phyloP scores from a whole-genome alignment of 331 rosid genomes.

The Acacia concinna region DNA sequence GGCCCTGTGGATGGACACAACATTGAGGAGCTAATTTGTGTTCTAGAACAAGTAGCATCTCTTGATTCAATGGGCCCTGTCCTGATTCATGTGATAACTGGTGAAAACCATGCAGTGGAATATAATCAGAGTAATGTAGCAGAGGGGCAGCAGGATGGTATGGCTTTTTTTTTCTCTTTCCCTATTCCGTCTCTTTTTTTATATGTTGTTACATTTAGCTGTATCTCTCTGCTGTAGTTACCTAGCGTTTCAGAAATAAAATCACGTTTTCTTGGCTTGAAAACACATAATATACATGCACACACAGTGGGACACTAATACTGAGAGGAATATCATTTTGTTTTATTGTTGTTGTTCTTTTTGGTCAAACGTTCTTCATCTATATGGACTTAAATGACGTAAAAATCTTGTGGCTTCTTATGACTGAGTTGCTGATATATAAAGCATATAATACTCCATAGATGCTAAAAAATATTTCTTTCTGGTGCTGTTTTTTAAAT shows the following conservation, averaged over 20 bases:
- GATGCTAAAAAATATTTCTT: neutral
- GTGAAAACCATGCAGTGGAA: slow-evolving; percentile 60
- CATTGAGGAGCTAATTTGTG: slow-evolving; percentile 73
- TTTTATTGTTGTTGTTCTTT: neutral
- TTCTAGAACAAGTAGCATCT: slow-evolving; percentile 86
- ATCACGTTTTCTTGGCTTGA: neutral
- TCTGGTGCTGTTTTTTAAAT: neutral
- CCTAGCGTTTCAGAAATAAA: slow-evolving; percentile 20
- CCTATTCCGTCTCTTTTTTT: neutral
- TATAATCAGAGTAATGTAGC: slow-evolving; percentile 30
- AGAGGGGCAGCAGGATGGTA: slow-evolving; percentile 51
- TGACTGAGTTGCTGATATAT: slow-evolving; percentile 1
- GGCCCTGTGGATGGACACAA: slow-evolving; percentile 97
- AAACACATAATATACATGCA: neutral
- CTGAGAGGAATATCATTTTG: neutral
- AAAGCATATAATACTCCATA: neutral
- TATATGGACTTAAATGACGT: neutral
- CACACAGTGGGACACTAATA: neutral
- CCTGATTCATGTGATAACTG: slow-evolving; percentile 82
- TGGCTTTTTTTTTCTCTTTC: neutral
- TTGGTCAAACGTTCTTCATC: neutral
- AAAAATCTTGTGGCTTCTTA: neutral
- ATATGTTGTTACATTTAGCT: slow-evolving; percentile 24
- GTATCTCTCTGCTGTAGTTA: slow-evolving; percentile 2
- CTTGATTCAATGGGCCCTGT: slow-evolving; percentile 94